Conservation (phyloP, 345 rosid species). For the Citrus hindsii region DNA sequence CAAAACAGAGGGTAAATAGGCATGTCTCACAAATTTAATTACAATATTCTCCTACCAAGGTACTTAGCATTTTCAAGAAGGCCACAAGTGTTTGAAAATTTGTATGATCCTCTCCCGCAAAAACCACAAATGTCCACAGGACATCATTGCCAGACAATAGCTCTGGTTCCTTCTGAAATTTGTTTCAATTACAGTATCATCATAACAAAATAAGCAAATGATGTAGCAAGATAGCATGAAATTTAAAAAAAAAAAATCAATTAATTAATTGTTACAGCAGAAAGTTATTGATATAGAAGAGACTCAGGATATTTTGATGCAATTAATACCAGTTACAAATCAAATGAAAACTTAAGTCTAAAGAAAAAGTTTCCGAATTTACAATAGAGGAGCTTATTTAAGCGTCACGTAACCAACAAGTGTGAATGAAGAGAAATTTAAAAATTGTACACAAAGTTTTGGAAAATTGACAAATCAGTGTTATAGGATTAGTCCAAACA, state of each 20-base stretch:
- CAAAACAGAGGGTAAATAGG: not conserved
- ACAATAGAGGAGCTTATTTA: not conserved
- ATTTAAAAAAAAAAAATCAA: not conserved
- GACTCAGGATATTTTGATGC: not conserved
- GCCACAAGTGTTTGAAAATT: constrained; percentile 93
- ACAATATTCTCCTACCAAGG: constrained; percentile 65
- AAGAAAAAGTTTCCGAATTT: not conserved
- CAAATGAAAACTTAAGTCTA: not conserved
- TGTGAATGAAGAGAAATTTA: not conserved
- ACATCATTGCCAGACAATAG: constrained; percentile 88
- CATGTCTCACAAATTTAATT: constrained; percentile 1
- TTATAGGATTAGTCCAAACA: not conserved
- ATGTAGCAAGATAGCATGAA: not conserved
- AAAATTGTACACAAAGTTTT: not conserved
- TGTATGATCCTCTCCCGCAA: constrained; percentile 98
- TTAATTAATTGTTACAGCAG: not conserved
- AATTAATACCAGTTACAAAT: not conserved
- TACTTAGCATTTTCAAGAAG: constrained; percentile 87
- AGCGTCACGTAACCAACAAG: not conserved
- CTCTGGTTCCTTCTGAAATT: constrained; percentile 83
- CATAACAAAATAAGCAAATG: not conserved
- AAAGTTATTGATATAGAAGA: not conserved
- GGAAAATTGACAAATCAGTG: not conserved
- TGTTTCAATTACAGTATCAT: constrained; percentile 3
- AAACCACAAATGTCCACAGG: constrained; percentile 94